phyloP scores from a whole-genome alignment of 2,329 filamentous ascomycete species.

The Cryphonectria carpinicola region DNA sequence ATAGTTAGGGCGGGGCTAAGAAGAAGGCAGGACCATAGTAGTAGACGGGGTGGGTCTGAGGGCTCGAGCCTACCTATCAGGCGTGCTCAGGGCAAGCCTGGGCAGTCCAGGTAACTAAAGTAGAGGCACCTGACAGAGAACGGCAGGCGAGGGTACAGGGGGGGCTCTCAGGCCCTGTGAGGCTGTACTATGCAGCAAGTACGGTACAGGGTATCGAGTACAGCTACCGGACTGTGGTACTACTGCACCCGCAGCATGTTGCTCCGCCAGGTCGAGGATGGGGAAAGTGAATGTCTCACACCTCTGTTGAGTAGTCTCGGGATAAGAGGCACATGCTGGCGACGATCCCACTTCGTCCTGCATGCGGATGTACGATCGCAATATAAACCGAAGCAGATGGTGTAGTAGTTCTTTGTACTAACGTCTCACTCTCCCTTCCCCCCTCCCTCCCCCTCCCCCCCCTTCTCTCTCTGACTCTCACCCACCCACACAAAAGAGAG shows the following conservation, averaged over 20 bases:
- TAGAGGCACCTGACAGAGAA: not conserved
- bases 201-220: not conserved
- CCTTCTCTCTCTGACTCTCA: too few relatives aligned
- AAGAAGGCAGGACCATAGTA: not conserved
- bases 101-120: not conserved
- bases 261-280: not conserved
- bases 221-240: not conserved
- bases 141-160: not conserved
- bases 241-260: not conserved
- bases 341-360: not conserved
- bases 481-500: not conserved
- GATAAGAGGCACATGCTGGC: not conserved
- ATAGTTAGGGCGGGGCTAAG: conserved; percentile 8
- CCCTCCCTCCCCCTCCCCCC: too few relatives aligned
- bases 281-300: not conserved
- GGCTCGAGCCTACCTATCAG: not conserved
- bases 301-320: not conserved
- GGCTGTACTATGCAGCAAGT: not conserved
- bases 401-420: not conserved
- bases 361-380: not conserved
- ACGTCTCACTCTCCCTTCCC: not conserved
- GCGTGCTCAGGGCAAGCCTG: not conserved
- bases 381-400: not conserved
- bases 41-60: not conserved
- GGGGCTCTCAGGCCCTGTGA: not conserved